These are phyloP conservation scores for Ceratobasidium sp. DNA, from an alignment of 1,284 basidiomycete species.

Conservation along the genomic window DNA sequence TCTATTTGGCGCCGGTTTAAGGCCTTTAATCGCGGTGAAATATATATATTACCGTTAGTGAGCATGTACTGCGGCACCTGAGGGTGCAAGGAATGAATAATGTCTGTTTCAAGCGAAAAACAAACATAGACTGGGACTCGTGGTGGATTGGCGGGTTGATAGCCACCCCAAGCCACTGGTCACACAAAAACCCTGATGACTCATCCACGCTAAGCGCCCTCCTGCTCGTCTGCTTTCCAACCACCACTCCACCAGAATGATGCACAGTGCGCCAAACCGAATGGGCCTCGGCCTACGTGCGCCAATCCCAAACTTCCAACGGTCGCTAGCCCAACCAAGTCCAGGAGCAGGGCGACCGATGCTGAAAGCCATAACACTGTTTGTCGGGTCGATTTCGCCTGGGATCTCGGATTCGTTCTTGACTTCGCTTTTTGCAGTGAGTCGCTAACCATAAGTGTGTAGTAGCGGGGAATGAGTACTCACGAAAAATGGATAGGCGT, in stretches of 20 bases:
- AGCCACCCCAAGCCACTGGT: conserved; percentile 51
- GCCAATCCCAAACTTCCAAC: conserved; percentile 76
- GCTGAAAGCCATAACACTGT: conserved; percentile 61
- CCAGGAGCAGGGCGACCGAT: conserved; percentile 63
- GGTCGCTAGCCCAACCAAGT: conserved; percentile 88
- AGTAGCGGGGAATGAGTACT: conserved; percentile 30
- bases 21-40: too few species aligned
- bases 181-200: neutral
- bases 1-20: too few species aligned
- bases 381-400: conserved; percentile 94
- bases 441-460: conserved; percentile 55
- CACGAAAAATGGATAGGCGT: conserved; percentile 69
- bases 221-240: neutral
- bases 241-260: conserved; percentile 53
- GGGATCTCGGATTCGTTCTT: conserved; percentile 88
- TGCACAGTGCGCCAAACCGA: conserved; percentile 77
- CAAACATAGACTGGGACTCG: too few species aligned
- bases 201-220: neutral
- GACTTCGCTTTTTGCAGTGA: conserved; percentile 80
- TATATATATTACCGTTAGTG: too few species aligned
- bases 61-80: too few species aligned
- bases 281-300: conserved; percentile 87
- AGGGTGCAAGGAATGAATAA: too few species aligned
- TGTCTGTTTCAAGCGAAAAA: too few species aligned
- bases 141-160: too few species aligned